Conservation (phyloP, 2,329 filamentous ascomycete species). For the Pyrenophora seminiperda region DNA sequence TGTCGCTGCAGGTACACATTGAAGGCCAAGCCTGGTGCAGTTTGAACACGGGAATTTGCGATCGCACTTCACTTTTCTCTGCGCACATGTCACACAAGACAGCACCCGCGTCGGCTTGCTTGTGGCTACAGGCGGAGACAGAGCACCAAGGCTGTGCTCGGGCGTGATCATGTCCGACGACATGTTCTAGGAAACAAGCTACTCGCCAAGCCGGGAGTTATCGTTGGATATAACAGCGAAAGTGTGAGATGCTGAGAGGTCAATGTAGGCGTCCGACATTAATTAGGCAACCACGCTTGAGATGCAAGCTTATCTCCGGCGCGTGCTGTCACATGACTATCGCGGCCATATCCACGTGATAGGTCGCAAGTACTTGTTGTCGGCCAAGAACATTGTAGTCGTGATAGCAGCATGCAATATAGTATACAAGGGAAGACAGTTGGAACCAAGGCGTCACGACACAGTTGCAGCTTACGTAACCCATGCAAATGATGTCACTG, state of each 20-base stretch:
- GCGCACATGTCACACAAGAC: constrained; percentile 74
- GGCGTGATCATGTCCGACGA: constrained; percentile 12
- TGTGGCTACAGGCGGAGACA: constrained; percentile 4
- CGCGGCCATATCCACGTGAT: neutral
- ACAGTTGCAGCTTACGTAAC: no score
- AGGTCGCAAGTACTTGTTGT: no score
- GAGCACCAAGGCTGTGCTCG: constrained; percentile 3
- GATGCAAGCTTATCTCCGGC: constrained; percentile 6
- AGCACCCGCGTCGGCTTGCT: constrained; percentile 50
- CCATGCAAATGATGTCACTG: no score
- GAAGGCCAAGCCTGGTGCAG: constrained; percentile 34
- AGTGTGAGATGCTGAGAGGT: neutral
- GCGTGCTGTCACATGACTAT: no score
- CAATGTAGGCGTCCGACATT: neutral
- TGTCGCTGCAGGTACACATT: constrained; percentile 50
- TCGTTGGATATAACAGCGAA: neutral
- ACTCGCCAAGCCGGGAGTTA: neutral
- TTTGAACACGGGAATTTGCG: constrained; percentile 45
- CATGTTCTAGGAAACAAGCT: constrained; percentile 9
- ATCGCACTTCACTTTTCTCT: constrained; percentile 49
- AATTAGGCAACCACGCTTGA: constrained; percentile 8
- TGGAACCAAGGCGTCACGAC: no score
- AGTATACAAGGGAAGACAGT: no score
- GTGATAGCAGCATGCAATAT: no score
- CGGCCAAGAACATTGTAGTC: no score